phyloP scores from a whole-genome alignment of 2,329 filamentous ascomycete genomes.

The Nemania diffusa region DNA sequence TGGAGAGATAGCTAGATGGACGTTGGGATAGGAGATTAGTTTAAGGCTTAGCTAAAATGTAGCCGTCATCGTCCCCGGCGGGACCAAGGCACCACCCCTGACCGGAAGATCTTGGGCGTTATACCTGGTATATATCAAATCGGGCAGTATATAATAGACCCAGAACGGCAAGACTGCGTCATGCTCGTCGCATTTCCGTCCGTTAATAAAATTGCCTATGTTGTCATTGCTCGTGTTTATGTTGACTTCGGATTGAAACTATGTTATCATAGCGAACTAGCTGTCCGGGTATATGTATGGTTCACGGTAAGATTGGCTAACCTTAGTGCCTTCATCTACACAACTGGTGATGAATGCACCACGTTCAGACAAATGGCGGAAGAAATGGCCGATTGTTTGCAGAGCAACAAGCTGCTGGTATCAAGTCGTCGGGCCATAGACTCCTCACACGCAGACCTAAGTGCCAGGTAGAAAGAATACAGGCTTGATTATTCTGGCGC shows the following conservation, averaged over 20 bases:
- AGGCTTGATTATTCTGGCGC: constrained; percentile 4
- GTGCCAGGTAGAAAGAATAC: not conserved
- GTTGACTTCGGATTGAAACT: not conserved
- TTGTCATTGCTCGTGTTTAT: constrained; percentile 22
- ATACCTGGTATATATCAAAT: constrained; percentile 23
- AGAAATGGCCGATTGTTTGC: not conserved
- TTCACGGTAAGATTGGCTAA: not conserved
- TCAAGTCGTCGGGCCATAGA: not conserved
- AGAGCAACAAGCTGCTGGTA: not conserved
- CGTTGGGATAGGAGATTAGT: not conserved
- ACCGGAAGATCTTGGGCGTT: not conserved
- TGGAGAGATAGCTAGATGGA: not conserved
- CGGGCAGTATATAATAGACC: not conserved
- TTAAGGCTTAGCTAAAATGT: not conserved
- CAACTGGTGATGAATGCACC: not conserved
- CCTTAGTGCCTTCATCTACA: not conserved
- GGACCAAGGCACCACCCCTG: constrained; percentile 26
- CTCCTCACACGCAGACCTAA: not conserved
- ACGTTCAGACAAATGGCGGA: not conserved
- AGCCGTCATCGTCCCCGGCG: constrained; percentile 17
- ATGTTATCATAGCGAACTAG: constrained; percentile 18
- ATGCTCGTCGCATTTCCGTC: not conserved
- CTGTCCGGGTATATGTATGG: not conserved
- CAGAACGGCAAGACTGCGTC: not conserved
- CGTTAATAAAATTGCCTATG: not conserved